Evolutionary conservation across 2,329 filamentous ascomycete genomes (phyloP).

Genomic region (Sphaerostilbella broomeana): DNA sequence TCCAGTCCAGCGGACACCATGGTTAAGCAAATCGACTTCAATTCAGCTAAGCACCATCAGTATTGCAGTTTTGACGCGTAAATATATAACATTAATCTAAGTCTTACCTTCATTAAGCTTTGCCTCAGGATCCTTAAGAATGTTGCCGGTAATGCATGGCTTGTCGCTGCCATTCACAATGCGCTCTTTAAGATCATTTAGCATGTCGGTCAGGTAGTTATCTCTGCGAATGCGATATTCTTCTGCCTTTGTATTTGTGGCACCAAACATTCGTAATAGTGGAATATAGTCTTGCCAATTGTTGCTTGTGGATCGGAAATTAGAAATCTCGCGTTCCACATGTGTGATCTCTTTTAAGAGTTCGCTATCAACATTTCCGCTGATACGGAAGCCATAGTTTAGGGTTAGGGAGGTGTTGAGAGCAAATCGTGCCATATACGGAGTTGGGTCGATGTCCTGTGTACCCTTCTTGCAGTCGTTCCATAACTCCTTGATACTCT

Average conservation of each 20-base stretch:
- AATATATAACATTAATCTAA: not conserved
- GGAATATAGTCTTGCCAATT: constrained; percentile 87
- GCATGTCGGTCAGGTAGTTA: constrained; percentile 59
- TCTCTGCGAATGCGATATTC: constrained; percentile 64
- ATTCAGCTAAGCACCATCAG: constrained; percentile 48
- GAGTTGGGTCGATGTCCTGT: constrained; percentile 60
- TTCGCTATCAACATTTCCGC: constrained; percentile 60
- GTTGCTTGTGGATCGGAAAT: constrained; percentile 71
- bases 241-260: constrained; percentile 54
- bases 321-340: constrained; percentile 69
- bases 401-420: constrained; percentile 72
- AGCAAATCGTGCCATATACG: constrained; percentile 69
- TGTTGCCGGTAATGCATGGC: constrained; percentile 39
- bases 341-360: constrained; percentile 67
- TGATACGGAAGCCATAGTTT: constrained; percentile 72
- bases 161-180: constrained; percentile 35
- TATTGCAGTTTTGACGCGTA: not conserved
- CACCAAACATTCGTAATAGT: constrained; percentile 58
- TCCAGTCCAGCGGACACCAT: constrained; percentile 79
- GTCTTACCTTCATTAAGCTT: constrained; percentile 31
- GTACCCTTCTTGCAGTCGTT: constrained; percentile 56
- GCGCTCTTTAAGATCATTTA: constrained; percentile 44
- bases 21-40: constrained; percentile 74
- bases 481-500: constrained; percentile 66
- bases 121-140: constrained; percentile 48